A percentile compares a stretch with the other conserved stretches of the same genome.
These are phyloP conservation scores for rapeseed (Brassica napus) DNA, from an alignment of 345 rosid genomes.

Conservation along the genomic window Da-Ae NC_063445.1:22571501-22572000, in stretches of 20 bases:
- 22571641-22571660: neutral
- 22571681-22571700: neutral
- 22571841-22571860: neutral
- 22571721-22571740: neutral
- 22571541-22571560: neutral
- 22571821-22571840: neutral
- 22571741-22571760: slow-evolving; percentile 13
- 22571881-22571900: slow-evolving; percentile 3
- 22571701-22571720: neutral
- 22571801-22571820: neutral
- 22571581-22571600: neutral
- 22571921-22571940: neutral
- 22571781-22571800: neutral
- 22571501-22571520: too few species aligned
- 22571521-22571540: too few species aligned
- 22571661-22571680: neutral
- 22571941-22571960: slow-evolving; percentile 22
- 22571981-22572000: slow-evolving; percentile 44
- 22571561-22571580: neutral
- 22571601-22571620: neutral
- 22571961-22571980: slow-evolving; percentile 49
- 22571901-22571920: neutral
- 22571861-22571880: slow-evolving; percentile 14
- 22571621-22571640: neutral
- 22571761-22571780: slow-evolving; percentile 5